Evolutionary conservation across 2,329 filamentous ascomycete genomes (phyloP).

Genomic region (Rhynchosporium agropyri): DNA sequence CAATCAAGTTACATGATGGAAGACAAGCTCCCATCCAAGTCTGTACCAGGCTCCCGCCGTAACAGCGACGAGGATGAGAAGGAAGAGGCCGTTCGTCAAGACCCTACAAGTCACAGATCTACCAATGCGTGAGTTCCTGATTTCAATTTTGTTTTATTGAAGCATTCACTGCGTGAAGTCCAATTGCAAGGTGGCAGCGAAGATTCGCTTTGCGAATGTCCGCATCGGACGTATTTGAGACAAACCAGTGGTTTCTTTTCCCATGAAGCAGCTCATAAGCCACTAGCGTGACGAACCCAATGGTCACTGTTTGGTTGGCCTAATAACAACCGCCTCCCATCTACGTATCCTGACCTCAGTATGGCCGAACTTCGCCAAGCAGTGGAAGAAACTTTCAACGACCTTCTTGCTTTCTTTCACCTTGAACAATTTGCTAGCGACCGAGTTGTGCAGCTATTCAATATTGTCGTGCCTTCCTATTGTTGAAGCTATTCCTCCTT

Average conservation of each 20-base stretch:
- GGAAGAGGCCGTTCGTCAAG: slow-evolving; percentile 70
- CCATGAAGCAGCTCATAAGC: too few relatives aligned
- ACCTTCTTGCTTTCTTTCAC: too few relatives aligned
- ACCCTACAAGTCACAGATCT: slow-evolving; percentile 71
- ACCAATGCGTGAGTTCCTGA: slow-evolving; percentile 72
- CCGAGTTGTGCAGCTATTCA: background rate
- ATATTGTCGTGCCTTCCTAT: slow-evolving; percentile 1
- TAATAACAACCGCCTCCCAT: background rate
- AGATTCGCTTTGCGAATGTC: too few relatives aligned
- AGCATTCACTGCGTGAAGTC: background rate
- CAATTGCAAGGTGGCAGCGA: background rate
- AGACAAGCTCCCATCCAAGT: slow-evolving; percentile 75
- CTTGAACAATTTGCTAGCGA: background rate
- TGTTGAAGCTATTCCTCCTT: background rate
- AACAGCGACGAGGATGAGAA: slow-evolving; percentile 93
- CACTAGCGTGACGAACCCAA: background rate
- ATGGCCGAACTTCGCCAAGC: too few relatives aligned
- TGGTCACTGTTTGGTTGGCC: background rate
- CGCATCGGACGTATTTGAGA: background rate
- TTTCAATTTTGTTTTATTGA: slow-evolving; percentile 1
- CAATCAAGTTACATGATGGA: slow-evolving; percentile 59
- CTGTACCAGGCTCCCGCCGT: slow-evolving; percentile 81
- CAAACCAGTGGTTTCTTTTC: background rate
- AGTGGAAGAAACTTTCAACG: too few relatives aligned
- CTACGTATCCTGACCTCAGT: too few relatives aligned